Evolutionary conservation across 2,329 filamentous ascomycete species (phyloP).

Genomic region (Lecanicillium sp.): DNA sequence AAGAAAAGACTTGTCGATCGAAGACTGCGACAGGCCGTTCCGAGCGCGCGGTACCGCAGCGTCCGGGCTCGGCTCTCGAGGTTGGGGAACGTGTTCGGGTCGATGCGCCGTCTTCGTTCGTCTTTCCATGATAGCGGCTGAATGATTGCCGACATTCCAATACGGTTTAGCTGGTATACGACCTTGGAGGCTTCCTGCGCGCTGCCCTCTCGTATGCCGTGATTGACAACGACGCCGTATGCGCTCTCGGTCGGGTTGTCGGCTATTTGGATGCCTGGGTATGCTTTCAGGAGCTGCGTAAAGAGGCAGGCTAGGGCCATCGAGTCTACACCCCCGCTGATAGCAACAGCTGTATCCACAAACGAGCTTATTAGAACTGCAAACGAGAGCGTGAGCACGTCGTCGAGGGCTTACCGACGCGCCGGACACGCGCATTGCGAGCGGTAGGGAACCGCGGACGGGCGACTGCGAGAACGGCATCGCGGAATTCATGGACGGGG

Average conservation of each 20-base stretch:
- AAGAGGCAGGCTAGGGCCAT: conserved; percentile 86
- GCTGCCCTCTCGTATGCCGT: conserved; percentile 46
- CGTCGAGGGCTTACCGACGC: conserved; percentile 36
- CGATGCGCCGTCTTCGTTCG: conserved; percentile 18
- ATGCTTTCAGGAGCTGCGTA: conserved; percentile 30
- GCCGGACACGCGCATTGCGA: conserved; percentile 23
- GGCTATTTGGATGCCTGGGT: conserved; percentile 29
- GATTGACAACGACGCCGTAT: conserved; percentile 46
- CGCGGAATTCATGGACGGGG: conserved; percentile 27
- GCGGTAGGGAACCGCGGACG: conserved; percentile 39
- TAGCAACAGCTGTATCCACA: conserved; percentile 66
- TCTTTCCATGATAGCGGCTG: conserved; percentile 38
- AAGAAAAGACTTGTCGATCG: conserved; percentile 57
- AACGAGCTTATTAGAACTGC: too few species aligned
- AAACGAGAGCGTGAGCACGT: too few species aligned
- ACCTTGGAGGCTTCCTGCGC: conserved; percentile 43
- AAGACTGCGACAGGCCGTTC: conserved; percentile 43
- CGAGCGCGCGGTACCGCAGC: conserved; percentile 65
- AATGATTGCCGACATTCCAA: conserved; percentile 25
- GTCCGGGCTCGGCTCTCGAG: conserved; percentile 71
- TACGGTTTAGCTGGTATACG: conserved; percentile 23
- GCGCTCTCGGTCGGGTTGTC: conserved; percentile 36
- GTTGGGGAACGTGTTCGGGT: conserved; percentile 39
- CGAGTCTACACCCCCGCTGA: conserved; percentile 94
- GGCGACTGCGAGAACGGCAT: conserved; percentile 42